Evolutionary conservation across 2,329 filamentous ascomycete species (phyloP), one percentile per base, ranked within the genome.

Genomic region (Phialophora expanda): DNA sequence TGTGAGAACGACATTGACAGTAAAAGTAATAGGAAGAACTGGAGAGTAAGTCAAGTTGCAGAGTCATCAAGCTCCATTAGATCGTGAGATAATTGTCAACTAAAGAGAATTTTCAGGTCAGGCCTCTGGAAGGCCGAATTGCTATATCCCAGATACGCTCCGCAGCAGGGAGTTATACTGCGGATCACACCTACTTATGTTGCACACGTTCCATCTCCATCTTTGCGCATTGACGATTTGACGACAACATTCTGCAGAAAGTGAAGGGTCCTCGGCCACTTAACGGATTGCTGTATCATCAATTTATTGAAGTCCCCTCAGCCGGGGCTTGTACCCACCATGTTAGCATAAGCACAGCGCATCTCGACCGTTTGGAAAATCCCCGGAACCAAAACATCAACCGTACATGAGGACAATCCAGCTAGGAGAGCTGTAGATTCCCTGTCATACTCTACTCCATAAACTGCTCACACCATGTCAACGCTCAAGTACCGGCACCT

Each of bases 401-500:
- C 38, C 8, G 38, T 44, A 44, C 17, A 44, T 44, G 38, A 44
- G 7, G 38, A 44, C 38, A n/a, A n/a, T n/a, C 38, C 38, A 44
- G 38, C 38, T n/a, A 9, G 38, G 38, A n/a, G 38, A n/a, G 38
- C 17, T 44, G 17, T 7, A 44, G 38, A 44, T 44, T 8, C 38
- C 3, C 38, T n/a, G 14, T n/a, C 14, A 5, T 44, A 8, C 9
- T 20, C 53, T 26, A 22, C 22, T 20, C 55, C 55, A 44, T 22
- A 38, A 20, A 17, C 32, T 9, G 17, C 22, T 22, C 8, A 38
- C 57, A 63, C 7, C 14, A 69, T 71, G 67, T 70, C 70, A 14
- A 67, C 87, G 71, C 86, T 92, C 78, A 96, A 93, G 82, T 97
- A 94, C 82, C 90, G 95, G 73, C 91, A 96, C 79, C 84, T 99